Evolutionary conservation across 1,284 basidiomycete genomes (phyloP), one percentile per base, ranked within the genome.

Genomic region (Ceratobasidium sp.): DNA sequence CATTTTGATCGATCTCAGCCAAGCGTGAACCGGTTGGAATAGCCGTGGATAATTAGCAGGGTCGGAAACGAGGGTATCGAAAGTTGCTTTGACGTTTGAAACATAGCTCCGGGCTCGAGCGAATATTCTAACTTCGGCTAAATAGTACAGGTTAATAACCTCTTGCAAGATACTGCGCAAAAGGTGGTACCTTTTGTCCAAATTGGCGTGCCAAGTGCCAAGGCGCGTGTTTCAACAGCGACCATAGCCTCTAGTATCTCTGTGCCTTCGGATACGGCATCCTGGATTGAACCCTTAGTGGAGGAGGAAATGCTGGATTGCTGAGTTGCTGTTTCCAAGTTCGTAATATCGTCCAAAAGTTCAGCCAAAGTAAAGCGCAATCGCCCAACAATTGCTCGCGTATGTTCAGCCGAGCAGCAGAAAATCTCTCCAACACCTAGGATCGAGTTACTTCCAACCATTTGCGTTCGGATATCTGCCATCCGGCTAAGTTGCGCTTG

Each of bases 271-370:
- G 39, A 48, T 1, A 39, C 24, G 3, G n/a, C 24, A 22, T 9
- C n/a, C 19, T 61, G 24, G 19, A 72, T 22, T 7, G 31, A 39
- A 24, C 61, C 68, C 27, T 61, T 72, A 39, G 46, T 34, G 7
- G 56, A 16, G 37, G 24, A 22, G 11, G 68, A 48, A 4, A 61
- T n/a, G 46, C 22, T 51, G 8, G 39, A 46, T 34, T 31, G 24
- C 16, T 43, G 41, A n/a, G 46, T 37, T 11, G 24, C 68, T 27
- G 27, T n/a, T 16, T 72, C 56, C 39, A 72, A 72, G 9, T n/a
- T 43, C 5, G 68, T n/a, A 61, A 72, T 49, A 19, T 72, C 68
- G 8, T 72, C 58, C 43, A 61, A 39, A 16, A 72, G 43, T 51
- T 72, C 56, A 27, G 22, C 27, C 31, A 72, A 41, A 1, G 68